Conservation (phyloP, 805 yeast species). For the Metschnikowia rubicola region DNA sequence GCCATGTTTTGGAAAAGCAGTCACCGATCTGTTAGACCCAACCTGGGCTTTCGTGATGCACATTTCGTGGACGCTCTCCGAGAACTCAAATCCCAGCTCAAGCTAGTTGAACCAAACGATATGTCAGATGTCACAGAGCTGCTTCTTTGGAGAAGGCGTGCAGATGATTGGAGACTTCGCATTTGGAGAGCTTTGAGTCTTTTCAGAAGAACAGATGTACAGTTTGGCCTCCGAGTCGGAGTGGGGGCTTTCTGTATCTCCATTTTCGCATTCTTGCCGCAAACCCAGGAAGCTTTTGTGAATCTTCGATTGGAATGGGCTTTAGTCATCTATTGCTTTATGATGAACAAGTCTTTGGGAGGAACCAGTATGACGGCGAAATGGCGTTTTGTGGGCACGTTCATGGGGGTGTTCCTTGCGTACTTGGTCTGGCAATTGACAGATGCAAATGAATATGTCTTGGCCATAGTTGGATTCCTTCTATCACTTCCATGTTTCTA, state of each 20-base stretch:
- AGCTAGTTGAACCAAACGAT: neutral
- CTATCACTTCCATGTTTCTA: conserved; percentile 46
- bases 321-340: conserved; percentile 72
- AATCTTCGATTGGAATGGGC: conserved; percentile 85
- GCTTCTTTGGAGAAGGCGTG: neutral
- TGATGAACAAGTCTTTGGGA: conserved; percentile 82
- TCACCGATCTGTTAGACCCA: neutral
- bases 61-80: conserved; percentile 19
- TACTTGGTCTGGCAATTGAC: conserved; percentile 55
- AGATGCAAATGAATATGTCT: conserved; percentile 50
- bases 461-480: conserved; percentile 49
- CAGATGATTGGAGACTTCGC: conserved; percentile 11
- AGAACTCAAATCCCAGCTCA: conserved; percentile 17
- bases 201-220: conserved; percentile 63
- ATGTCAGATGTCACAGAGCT: neutral
- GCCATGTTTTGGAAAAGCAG: conserved; percentile 47
- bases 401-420: conserved; percentile 65
- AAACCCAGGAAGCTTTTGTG: conserved; percentile 50
- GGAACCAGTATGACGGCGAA: conserved; percentile 78
- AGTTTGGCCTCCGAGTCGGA: conserved; percentile 77
- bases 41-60: conserved; percentile 6
- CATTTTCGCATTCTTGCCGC: conserved; percentile 60
- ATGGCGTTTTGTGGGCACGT: conserved; percentile 73
- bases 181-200: conserved; percentile 50
- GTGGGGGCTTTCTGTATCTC: conserved; percentile 69